phyloP scores from a whole-genome alignment of 768 basidiomycete species.

The Calocera viscosa region DNA sequence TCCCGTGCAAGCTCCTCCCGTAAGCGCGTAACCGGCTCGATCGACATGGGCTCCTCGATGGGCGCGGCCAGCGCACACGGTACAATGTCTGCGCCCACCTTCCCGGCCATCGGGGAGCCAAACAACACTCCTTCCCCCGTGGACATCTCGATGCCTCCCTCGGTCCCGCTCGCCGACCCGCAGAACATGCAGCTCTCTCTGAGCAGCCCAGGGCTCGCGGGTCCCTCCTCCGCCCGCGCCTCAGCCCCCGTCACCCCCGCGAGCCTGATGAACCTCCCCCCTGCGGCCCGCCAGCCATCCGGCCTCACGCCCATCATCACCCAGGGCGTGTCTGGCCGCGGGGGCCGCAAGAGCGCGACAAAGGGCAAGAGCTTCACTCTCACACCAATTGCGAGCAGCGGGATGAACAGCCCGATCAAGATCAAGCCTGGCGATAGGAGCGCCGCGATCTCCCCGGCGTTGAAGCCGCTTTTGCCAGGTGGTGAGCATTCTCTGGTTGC shows the following conservation, averaged over 20 bases:
- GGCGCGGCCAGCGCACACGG: conserved; percentile 16
- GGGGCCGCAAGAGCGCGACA: conserved; percentile 11
- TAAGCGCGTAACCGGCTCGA: conserved; percentile 24
- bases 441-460: conserved; percentile 35
- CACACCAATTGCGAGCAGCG: not conserved
- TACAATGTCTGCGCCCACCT: conserved; percentile 22
- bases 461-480: conserved; percentile 68
- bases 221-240: conserved; percentile 30
- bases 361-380: conserved; percentile 14
- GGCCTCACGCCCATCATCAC: conserved; percentile 24
- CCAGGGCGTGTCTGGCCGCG: not conserved
- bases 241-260: conserved; percentile 72
- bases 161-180: conserved; percentile 76
- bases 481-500: conserved; percentile 16
- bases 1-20: not conserved
- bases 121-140: conserved; percentile 73
- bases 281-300: conserved; percentile 39
- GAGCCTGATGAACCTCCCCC: conserved; percentile 79
- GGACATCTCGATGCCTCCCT: conserved; percentile 39
- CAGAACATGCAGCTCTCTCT: conserved; percentile 24
- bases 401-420: conserved; percentile 16
- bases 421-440: conserved; percentile 26
- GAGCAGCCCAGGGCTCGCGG: not conserved
- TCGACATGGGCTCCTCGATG: conserved; percentile 31
- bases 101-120: conserved; percentile 18